Base-by-base conservation (phyloP, 495 filamentous ascomycete genomes). In the Penicillium diatomitis region DNA sequence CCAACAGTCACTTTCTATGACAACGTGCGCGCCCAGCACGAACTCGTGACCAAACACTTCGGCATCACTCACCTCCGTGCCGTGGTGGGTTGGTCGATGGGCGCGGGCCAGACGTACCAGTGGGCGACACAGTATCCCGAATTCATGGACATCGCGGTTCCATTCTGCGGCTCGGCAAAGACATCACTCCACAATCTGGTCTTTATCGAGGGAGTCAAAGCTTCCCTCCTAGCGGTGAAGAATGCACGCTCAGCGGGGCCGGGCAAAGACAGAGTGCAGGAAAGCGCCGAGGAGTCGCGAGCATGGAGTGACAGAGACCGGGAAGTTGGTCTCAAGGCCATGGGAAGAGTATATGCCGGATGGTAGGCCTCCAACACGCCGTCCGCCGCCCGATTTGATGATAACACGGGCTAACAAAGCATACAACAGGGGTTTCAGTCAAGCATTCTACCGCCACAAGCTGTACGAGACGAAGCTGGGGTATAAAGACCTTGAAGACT, bases 41-140 rank as follows among this genome's bases (percentile, higher is more conserved):
- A 69, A 11, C 73, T 87, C 6, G 71, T 85, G 8, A 86, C 81
- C 7, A 69, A 85, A 64, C 71, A 78, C 48, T 62, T 88, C 4
- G 77, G 74, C 9, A 74, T 88, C 53, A 72, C 64, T 8, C 83
- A 85, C 64, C 64, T 81, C 2, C 68, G 71, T 20, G 81, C 80
- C 9, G 82, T 88, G 3, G 38, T 85, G 0, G 84, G 84, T 4
- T 86, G 82, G 81, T 81, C 75, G 27, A 85, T 88, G 84, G 84
- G 83, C 5, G 83, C 74, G 2, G 81, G 72, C 1, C 83, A 87
- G 55, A 78, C 76, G 2, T 84, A 73, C 51, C 81, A 87, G 53
- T 88, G 84, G 85, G 80, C 78, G 9, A 83, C 81, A 0, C 80
- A 82, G 55, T 88, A 80, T 57, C 84, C 85, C 0, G 79, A 80